Evolutionary conservation across 2,329 filamentous ascomycete species (phyloP).

Genomic region (Colletotrichum godetiae): DNA sequence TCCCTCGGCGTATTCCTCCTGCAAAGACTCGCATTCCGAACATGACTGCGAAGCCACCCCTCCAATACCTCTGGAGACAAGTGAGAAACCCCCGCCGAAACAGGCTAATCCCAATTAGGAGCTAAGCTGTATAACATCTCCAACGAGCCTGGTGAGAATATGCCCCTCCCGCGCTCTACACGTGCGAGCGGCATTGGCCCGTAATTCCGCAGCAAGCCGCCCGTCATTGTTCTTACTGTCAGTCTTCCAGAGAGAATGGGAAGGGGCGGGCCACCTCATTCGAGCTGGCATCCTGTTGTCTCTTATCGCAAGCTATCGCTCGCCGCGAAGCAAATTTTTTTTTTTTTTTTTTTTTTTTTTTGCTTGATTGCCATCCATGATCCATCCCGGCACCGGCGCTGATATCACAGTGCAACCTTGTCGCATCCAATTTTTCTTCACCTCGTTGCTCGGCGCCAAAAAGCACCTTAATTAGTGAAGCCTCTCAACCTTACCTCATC

Average conservation of each 20-base stretch:
- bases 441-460: background rate
- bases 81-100: constrained; percentile 32
- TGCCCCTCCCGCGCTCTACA: constrained; percentile 30
- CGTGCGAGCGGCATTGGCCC: constrained; percentile 34
- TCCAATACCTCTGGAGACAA: constrained; percentile 24
- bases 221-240: constrained; percentile 15
- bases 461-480: no score
- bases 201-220: constrained; percentile 31
- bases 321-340: constrained; percentile 6
- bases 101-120: constrained; percentile 5
- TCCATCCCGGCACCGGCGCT: background rate
- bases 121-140: constrained; percentile 4
- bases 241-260: background rate
- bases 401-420: background rate
- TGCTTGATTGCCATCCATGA: background rate
- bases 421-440: background rate
- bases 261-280: background rate
- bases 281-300: background rate
- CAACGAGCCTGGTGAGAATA: constrained; percentile 9
- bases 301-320: constrained; percentile 24
- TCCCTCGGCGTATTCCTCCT: constrained; percentile 1
- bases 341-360: background rate
- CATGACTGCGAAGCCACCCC: background rate
- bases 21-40: constrained; percentile 17
- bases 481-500: no score